Conservation (phyloP, 768 basidiomycete genomes). For the Russula griseocarnosa region DNA sequence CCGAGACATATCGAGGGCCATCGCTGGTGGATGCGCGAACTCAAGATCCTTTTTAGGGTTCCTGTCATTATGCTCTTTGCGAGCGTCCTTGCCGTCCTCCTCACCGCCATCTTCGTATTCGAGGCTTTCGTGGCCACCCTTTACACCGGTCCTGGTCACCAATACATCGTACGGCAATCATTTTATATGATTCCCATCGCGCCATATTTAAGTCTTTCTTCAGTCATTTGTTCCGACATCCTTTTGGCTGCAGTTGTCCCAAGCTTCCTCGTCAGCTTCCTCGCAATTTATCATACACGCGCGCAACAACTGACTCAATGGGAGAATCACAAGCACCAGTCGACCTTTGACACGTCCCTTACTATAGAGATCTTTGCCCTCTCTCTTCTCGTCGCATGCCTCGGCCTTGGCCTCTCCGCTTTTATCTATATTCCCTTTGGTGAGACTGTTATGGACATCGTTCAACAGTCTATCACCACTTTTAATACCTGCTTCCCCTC, state of each 20-base stretch:
- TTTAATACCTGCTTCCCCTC: neutral
- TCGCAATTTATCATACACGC: conserved; percentile 64
- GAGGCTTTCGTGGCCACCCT: conserved; percentile 88
- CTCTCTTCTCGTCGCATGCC: conserved; percentile 87
- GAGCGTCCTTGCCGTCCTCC: conserved; percentile 56
- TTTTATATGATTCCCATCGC: neutral
- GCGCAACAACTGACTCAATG: conserved; percentile 72
- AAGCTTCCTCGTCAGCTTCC: too few species aligned
- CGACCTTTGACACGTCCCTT: conserved; percentile 70
- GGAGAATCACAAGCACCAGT: conserved; percentile 89
- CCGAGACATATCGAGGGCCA: conserved; percentile 50
- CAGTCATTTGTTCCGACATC: conserved; percentile 82
- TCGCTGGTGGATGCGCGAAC: conserved; percentile 72
- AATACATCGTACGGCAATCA: conserved; percentile 59
- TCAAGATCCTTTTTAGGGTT: conserved; percentile 60
- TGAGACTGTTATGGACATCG: conserved; percentile 67
- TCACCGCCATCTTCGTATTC: conserved; percentile 80
- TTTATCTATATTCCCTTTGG: conserved; percentile 96
- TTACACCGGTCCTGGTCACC: conserved; percentile 83
- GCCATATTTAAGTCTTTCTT: neutral
- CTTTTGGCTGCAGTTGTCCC: conserved; percentile 82
- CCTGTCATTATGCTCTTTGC: conserved; percentile 76
- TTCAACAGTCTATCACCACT: conserved; percentile 34
- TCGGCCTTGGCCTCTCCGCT: conserved; percentile 82
- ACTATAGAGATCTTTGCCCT: conserved; percentile 90